Evolutionary conservation across 1,284 basidiomycete species (phyloP).

Genomic region (Grifola frondosa): DNA sequence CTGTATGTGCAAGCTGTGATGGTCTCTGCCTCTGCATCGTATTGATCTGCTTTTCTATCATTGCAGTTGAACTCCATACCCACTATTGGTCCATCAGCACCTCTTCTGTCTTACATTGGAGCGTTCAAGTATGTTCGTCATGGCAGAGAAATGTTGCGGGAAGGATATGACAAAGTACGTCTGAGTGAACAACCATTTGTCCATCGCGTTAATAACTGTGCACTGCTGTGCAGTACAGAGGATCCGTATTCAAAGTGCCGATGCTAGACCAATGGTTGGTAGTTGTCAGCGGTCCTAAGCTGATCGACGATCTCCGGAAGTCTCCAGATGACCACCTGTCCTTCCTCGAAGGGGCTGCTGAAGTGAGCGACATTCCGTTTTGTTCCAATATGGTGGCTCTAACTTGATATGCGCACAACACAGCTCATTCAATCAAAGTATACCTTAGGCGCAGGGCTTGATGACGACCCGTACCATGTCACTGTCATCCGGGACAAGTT

Average conservation of each 20-base stretch:
- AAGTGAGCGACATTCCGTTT: conserved; percentile 11
- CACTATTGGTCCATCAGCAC: conserved; percentile 29
- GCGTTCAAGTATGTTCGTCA: conserved; percentile 21
- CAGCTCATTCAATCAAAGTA: conserved; percentile 17
- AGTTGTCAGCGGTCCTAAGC: conserved; percentile 33
- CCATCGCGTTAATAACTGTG: background rate
- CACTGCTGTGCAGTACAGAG: conserved; percentile 30
- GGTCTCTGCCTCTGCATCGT: too few species aligned
- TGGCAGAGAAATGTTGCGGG: conserved; percentile 27
- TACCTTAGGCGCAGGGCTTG: conserved; percentile 14
- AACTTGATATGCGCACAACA: background rate
- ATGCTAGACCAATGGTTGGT: conserved; percentile 40
- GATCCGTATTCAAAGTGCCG: conserved; percentile 41
- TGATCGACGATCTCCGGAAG: conserved; percentile 42
- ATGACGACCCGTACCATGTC: conserved; percentile 30
- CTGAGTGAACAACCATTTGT: background rate
- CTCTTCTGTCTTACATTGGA: conserved; percentile 31
- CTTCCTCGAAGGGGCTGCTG: conserved; percentile 31
- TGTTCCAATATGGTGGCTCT: background rate
- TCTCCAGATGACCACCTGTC: conserved; percentile 41
- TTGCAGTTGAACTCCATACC: conserved; percentile 29
- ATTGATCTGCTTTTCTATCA: too few species aligned
- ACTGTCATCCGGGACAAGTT: conserved; percentile 27
- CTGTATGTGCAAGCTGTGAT: too few species aligned
- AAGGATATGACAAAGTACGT: conserved; percentile 33